These are phyloP conservation scores for Allomyces macrogynus DNA, from an alignment of 192 early-diverging fungal species.

Conservation along the genomic window DNA sequence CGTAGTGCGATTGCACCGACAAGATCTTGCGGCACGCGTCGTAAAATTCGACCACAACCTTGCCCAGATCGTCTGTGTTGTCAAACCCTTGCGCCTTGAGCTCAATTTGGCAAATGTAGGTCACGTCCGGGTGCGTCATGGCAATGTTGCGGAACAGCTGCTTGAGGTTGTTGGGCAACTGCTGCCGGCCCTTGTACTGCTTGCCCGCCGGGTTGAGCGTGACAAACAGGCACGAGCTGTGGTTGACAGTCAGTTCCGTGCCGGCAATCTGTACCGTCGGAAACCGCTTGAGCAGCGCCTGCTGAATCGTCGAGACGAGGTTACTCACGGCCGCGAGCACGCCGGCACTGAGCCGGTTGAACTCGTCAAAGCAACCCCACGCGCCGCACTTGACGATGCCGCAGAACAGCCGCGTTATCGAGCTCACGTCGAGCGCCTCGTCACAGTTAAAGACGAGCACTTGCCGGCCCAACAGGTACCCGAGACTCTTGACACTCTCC, in stretches of 20 bases:
- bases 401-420: conserved; percentile 99
- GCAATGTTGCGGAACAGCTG: conserved; percentile 97
- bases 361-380: conserved; percentile 99
- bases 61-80: conserved; percentile 74
- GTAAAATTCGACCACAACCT: conserved; percentile 92
- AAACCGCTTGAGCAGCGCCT: conserved; percentile 43
- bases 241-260: conserved; percentile 56
- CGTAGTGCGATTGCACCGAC: conserved; percentile 91
- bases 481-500: conserved; percentile 96
- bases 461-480: conserved; percentile 81
- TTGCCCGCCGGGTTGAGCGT: conserved; percentile 86
- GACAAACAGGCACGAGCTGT: conserved; percentile 86
- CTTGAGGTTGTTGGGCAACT: conserved; percentile 95
- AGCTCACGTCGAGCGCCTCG: conserved; percentile 99
- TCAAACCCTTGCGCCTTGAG: conserved; percentile 98
- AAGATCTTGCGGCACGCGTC: conserved; percentile 83
- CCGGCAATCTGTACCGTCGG: conserved; percentile 10
- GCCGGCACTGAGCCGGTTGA: conserved; percentile 93
- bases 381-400: conserved; percentile 97
- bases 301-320: conserved; percentile 96
- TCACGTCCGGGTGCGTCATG: conserved; percentile 95
- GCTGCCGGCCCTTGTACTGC: conserved; percentile 82
- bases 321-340: conserved; percentile 97
- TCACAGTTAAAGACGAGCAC: conserved; percentile 99
- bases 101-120: conserved; percentile 98